Percentiles rank a stretch among this genome's conserved stretches.
Conservation (phyloP, 164 flowering plant species). For the Annona cherimola region DNA sequence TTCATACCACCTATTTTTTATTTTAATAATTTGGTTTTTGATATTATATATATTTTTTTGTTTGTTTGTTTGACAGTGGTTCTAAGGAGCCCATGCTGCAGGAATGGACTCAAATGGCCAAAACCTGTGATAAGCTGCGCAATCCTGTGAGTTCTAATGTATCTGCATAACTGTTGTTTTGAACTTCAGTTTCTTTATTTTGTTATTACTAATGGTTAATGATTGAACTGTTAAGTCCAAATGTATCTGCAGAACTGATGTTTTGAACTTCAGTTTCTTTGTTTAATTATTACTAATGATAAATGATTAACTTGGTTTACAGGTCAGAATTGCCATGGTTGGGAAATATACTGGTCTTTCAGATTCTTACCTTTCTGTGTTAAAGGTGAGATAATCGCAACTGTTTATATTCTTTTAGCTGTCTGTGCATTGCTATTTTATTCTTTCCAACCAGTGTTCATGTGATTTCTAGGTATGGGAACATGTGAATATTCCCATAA, state of each 20-base stretch:
- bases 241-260: not conserved
- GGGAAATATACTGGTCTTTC: slow-evolving; percentile 93
- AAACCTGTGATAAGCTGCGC: slow-evolving; percentile 51
- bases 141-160: slow-evolving; percentile 48
- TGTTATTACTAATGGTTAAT: not conserved
- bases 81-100: slow-evolving; percentile 50
- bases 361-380: slow-evolving; percentile 90
- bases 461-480: no score
- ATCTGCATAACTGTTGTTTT: not conserved
- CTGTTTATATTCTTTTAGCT: not conserved
- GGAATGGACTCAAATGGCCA: slow-evolving; percentile 78
- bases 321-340: slow-evolving; percentile 98
- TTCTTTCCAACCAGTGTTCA: not conserved
- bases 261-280: not conserved
- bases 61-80: slow-evolving; percentile 33
- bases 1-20: not conserved
- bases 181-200: not conserved
- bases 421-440: not conserved
- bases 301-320: slow-evolving; percentile 10
- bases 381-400: slow-evolving; percentile 48
- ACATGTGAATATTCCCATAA: no score
- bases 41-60: not conserved
- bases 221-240: slow-evolving; percentile 23
- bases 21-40: not conserved
- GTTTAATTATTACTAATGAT: not conserved